Percentiles rank a stretch among this genome's conserved stretches.
Evolutionary conservation across 2,329 filamentous ascomycete genomes (phyloP).

Genomic region (Neonectria hederae): DNA sequence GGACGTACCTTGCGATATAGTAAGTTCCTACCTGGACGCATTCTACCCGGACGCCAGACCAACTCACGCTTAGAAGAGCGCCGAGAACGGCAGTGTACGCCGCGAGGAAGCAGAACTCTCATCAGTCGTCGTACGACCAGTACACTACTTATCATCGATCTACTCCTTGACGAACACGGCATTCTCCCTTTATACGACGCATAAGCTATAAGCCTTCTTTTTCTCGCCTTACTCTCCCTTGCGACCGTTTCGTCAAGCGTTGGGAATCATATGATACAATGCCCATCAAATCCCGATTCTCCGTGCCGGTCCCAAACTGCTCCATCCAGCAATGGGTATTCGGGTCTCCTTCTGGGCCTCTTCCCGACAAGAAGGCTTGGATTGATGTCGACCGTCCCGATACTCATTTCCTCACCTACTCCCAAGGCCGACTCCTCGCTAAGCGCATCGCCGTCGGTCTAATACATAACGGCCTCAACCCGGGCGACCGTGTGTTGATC

Average conservation of each 20-base stretch:
- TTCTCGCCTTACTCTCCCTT: neutral
- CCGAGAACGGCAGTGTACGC: neutral
- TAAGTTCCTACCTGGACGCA: neutral
- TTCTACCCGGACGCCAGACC: neutral
- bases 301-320: constrained; percentile 54
- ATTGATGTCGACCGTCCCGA: constrained; percentile 75
- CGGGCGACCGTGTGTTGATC: constrained; percentile 76
- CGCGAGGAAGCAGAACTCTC: neutral
- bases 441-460: constrained; percentile 78
- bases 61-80: neutral
- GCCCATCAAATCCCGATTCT: constrained; percentile 60
- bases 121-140: constrained; percentile 4
- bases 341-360: constrained; percentile 54
- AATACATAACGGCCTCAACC: constrained; percentile 68
- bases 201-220: neutral
- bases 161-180: constrained; percentile 4
- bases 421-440: constrained; percentile 73
- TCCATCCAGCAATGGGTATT: constrained; percentile 67
- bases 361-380: constrained; percentile 59
- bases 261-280: constrained; percentile 44
- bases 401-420: constrained; percentile 70
- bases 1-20: neutral
- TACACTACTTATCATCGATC: constrained; percentile 5
- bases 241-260: neutral
- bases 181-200: neutral